Evolutionary conservation across 257 asterid genomes (phyloP), one percentile per base, ranked within the genome.

Genomic region (Solanum virginianum): DNA sequence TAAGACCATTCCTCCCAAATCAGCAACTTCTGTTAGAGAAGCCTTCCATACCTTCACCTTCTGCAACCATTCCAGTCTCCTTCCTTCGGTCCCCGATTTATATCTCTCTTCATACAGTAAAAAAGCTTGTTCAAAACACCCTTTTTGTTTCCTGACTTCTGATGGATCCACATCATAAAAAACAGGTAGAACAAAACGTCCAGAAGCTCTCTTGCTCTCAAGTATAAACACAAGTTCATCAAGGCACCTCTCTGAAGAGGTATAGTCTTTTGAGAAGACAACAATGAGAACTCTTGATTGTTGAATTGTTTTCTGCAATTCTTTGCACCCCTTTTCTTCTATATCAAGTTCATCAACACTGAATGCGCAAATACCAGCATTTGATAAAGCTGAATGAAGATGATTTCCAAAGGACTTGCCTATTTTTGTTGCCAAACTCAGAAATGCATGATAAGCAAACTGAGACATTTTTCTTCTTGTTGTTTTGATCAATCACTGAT

Each of bases 101-200:
- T 1, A 53, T 17, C 16, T 62, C 79, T 60, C 41, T 22, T 84
- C 87, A 47, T 84, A 56, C 55, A 47, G 45, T 26, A 53, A 81
- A 75, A 75, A 74, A 11, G 49, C 79, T 17, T 59, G 56, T 15
- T 51, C 84, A 72, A 84, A 77, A 60, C 79, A 6, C 8, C 86
- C 87, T 14, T 72, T 74, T 20, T 84, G 83, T 16, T 22, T 45
- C 83, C 75, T 59, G 65, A 84, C 71, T 11, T 72, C 65, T 17
- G 87, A 84, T 29, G 83, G 83, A 43, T 84, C 84, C 53, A 84
- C 84, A 75, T 84, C 80, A 79, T 85, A 85, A 82, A 85, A 85
- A 14, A 85, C 79, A 26, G 87, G 87, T n/a, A 85, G 29, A 85
- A 85, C 55, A 3, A 72, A 63, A 59, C 68, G 74, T 56, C 87